Base-by-base conservation (phyloP, 495 filamentous ascomycete genomes). In the Daldinia caldariorum region DNA sequence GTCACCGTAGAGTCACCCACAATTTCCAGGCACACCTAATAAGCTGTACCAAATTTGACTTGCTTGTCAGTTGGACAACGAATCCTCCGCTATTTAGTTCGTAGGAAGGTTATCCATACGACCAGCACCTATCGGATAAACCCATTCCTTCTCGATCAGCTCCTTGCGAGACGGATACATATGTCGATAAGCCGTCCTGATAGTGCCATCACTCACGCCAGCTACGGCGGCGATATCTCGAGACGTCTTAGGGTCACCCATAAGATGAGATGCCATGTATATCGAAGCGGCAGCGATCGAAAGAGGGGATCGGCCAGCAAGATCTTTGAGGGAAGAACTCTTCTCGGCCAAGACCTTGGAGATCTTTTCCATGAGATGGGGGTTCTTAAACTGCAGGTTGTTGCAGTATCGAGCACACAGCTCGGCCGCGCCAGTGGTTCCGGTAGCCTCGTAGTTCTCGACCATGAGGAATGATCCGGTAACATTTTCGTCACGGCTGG, bases 221-320 rank as follows among this genome's bases (percentile, higher is more conserved):
- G 90, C 91, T 16, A 95, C 89, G 1, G 66, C 62, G 0, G 90
- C 90, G 69, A 98, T 97, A 59, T 97, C 91, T 78, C 94, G 95
- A 43, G 94, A 89, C 6, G 86, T 84, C 76, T 90, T 91, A n/a
- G 86, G 79, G 41, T 92, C 84, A 51, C 90, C 92, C 85, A 94
- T 89, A 20, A 97, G 83, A 74, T 93, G 86, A 0, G 92, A 92
- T 7, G 92, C 89, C 88, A 97, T 94, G 83, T 95, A 98, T 78
- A 99, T 97, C 77, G 92, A 97, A 43, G 94, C 94, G 16, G 93
- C 94, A 3, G 95, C 95, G 53, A 94, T 91, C 6, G 95, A 97
- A 38, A 98, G 87, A 7, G 95, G 95, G 43, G 95, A 98, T 58
- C 95, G 92, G 62, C 95, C 95, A 34, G 94, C 94, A 45, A 98